Base-by-base conservation (phyloP, 805 yeast genomes). In the Cyberlindnera sargentensis region DNA sequence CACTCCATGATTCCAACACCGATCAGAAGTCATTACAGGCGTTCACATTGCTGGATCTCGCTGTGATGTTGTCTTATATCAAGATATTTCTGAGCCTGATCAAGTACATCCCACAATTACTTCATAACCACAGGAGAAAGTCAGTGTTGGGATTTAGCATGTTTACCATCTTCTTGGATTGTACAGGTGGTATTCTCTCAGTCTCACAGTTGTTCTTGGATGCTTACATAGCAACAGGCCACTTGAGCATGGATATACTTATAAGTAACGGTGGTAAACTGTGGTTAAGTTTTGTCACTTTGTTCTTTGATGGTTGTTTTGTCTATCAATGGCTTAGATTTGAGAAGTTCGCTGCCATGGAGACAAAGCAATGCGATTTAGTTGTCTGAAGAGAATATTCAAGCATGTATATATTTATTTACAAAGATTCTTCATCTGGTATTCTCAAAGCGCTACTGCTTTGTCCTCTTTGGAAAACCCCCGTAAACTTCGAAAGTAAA, bases 111-210 rank as follows among this genome's bases (percentile, higher is more conserved):
- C 99, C 99, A 0, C 99, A 91, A 63, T 84, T 91, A 42, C 66
- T 75, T 45, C 95, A 85, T 58, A 91, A 91, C 64, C 76, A 80
- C 60, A 68, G 68, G 38, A 76, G 95, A 50, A 78, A 81, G 55
- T 84, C 95, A 4, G 89, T 89, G 43, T 74, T 78, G 44, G 98
- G 98, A 2, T 81, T 93, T 53, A 83, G 96, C 44, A 75, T 91
- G 48, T 74, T 87, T 8, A 64, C 71, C 2, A 65, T 66, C 1
- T 41, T 55, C 5, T 45, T 68, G 24, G 74, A 69, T 51, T 39
- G 60, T 11, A 47, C 60, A 7, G 74, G 74, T 11, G 67, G 72
- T 8, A 25, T 51, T 2, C 43, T 58, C 4, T 57, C 63, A 1
- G 49, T 44, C 6, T 20, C 37, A 4, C 61, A 57, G 37, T 37